These are phyloP conservation scores for Populus ilicifolia DNA, from an alignment of 345 rosid species.

Conservation along the genomic window DNA sequence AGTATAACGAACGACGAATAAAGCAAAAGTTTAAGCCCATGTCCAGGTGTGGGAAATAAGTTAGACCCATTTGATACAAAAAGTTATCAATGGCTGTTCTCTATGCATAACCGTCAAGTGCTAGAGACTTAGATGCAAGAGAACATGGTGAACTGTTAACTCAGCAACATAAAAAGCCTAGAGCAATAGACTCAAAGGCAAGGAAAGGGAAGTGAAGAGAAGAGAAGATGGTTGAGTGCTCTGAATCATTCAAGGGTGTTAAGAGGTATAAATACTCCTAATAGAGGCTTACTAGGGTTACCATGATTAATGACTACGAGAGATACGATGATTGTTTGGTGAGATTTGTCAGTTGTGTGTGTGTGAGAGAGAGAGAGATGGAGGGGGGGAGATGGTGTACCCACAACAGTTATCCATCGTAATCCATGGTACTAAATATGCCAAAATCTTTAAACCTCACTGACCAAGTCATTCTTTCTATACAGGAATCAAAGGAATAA, in stretches of 20 bases:
- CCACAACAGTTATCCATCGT: constrained; percentile 58
- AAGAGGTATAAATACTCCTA: constrained; percentile 34
- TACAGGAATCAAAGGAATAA: constrained; percentile 13
- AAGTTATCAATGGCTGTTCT: constrained; percentile 7
- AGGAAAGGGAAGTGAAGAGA: neutral
- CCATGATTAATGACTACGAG: constrained; percentile 18
- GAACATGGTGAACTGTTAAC: neutral
- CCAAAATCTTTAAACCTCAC: constrained; percentile 35
- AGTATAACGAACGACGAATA: neutral
- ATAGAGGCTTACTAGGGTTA: neutral
- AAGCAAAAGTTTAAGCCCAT: neutral
- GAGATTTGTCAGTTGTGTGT: constrained; percentile 18
- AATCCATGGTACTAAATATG: constrained; percentile 45
- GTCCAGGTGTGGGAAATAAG: constrained; percentile 15
- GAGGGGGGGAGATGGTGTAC: constrained; percentile 21
- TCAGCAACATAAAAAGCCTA: neutral
- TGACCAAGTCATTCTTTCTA: constrained; percentile 20
- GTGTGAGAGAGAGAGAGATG: constrained; percentile 8
- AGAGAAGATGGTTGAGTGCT: neutral
- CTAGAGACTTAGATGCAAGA: neutral
- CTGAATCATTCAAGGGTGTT: constrained; percentile 6
- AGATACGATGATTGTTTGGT: constrained; percentile 32
- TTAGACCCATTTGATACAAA: constrained; percentile 22
- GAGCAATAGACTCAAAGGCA: neutral
- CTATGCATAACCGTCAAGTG: constrained; percentile 2